These are phyloP conservation scores for Epichloe hybrida DNA, from an alignment of 2,329 filamentous ascomycete genomes.

Conservation along the genomic window DNA sequence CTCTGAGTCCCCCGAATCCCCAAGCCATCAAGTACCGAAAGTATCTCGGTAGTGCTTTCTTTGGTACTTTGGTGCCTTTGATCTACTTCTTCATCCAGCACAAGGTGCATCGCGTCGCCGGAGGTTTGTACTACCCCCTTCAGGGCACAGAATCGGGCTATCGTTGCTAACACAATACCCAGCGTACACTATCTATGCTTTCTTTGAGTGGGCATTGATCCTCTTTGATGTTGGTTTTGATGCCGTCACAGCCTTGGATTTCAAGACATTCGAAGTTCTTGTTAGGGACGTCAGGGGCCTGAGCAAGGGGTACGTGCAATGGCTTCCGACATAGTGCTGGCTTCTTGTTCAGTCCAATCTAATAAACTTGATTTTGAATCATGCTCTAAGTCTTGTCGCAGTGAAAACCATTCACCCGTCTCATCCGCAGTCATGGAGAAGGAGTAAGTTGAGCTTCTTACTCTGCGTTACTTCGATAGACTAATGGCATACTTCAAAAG, in stretches of 20 bases:
- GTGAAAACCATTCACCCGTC: conserved; percentile 33
- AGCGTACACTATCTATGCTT: conserved; percentile 96
- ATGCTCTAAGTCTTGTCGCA: conserved; percentile 30
- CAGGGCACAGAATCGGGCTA: too few relatives aligned
- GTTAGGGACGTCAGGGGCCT: conserved; percentile 79
- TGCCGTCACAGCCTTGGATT: conserved; percentile 86
- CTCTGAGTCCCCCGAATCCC: conserved; percentile 73
- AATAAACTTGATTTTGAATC: conserved; percentile 18
- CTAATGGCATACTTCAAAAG: conserved; percentile 26
- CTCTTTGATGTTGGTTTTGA: conserved; percentile 94
- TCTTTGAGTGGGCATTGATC: conserved; percentile 95
- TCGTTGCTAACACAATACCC: conserved; percentile 6
- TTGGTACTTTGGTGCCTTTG: conserved; percentile 76
- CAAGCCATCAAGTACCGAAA: conserved; percentile 81
- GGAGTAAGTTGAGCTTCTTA: conserved; percentile 43
- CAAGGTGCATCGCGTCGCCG: conserved; percentile 86
- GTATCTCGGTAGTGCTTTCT: conserved; percentile 70
- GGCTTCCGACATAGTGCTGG: conserved; percentile 71
- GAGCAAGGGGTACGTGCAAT: conserved; percentile 96
- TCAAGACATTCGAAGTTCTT: conserved; percentile 74
- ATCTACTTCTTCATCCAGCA: conserved; percentile 98
- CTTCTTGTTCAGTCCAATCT: conserved; percentile 17
- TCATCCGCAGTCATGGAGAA: conserved; percentile 48
- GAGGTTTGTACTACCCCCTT: conserved; percentile 48
- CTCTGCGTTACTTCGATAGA: not conserved